Conservation (phyloP, 306 rosid genomes). For the Hippophae gyantsensis region DNA sequence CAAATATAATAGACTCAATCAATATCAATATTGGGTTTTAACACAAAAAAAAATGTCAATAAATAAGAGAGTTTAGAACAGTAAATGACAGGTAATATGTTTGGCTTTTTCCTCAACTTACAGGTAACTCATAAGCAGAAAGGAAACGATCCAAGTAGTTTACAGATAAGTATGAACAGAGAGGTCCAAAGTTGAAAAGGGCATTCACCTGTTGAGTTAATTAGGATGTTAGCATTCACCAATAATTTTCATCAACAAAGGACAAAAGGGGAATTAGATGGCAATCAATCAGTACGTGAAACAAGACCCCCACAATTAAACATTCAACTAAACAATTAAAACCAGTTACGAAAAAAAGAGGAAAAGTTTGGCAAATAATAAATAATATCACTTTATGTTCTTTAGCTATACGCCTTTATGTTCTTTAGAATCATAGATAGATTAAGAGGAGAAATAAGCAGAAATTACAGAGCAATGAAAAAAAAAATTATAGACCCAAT, state of each 20-base stretch:
- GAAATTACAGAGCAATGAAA: no score
- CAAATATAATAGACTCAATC: background rate
- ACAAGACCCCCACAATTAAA: background rate
- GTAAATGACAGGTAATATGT: background rate
- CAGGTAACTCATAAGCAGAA: slow-evolving; percentile 72
- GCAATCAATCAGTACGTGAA: background rate
- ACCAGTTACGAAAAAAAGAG: background rate
- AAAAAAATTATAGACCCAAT: no score
- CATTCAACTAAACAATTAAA: background rate
- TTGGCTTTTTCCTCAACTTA: slow-evolving; percentile 36
- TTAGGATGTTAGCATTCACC: background rate
- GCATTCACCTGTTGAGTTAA: slow-evolving; percentile 49
- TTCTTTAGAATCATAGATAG: background rate
- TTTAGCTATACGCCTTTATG: no score
- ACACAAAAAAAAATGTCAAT: background rate
- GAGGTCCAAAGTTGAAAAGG: slow-evolving; percentile 78
- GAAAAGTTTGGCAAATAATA: background rate
- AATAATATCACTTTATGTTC: background rate
- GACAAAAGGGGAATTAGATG: slow-evolving; percentile 11
- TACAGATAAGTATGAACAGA: slow-evolving; percentile 64
- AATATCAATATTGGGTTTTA: slow-evolving; percentile 6
- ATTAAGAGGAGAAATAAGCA: no score
- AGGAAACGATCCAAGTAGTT: slow-evolving; percentile 95
- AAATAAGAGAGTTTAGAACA: background rate
- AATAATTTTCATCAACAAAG: slow-evolving; percentile 9